Conservation (phyloP, 176 grass and related monocot genomes). For the Triticum timopheevii region DNA sequence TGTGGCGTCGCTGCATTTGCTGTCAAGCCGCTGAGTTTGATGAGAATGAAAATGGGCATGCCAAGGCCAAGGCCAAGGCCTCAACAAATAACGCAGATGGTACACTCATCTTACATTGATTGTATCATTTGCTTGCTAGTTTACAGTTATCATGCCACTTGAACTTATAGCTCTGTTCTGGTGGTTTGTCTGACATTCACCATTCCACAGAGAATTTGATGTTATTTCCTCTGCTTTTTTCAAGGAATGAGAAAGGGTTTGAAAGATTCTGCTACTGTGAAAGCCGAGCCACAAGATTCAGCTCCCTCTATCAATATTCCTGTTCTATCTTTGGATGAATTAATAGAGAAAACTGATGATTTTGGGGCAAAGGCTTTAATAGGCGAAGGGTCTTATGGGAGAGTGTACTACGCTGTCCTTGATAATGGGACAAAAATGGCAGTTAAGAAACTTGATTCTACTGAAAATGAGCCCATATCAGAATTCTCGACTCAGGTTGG, state of each 20-base stretch:
- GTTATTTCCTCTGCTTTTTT: neutral
- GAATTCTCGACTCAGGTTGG: constrained; percentile 79
- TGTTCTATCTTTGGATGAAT: constrained; percentile 66
- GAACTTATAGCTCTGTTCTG: neutral
- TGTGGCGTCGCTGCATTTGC: constrained; percentile 75
- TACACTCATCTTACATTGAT: constrained; percentile 17
- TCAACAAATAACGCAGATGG: constrained; percentile 42
- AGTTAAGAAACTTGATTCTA: constrained; percentile 76
- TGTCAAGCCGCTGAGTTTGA: constrained; percentile 53
- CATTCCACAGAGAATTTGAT: constrained; percentile 5
- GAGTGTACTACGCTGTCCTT: constrained; percentile 73
- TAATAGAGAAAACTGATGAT: constrained; percentile 80
- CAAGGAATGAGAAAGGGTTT: constrained; percentile 34
- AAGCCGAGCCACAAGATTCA: constrained; percentile 45
- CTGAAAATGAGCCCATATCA: constrained; percentile 59
- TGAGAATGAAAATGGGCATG: constrained; percentile 40
- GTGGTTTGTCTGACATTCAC: neutral
- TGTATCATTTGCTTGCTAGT: neutral
- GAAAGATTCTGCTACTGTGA: constrained; percentile 42
- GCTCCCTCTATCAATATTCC: constrained; percentile 60
- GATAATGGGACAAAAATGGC: constrained; percentile 69
- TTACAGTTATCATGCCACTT: neutral
- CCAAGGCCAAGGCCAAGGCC: constrained; percentile 47
- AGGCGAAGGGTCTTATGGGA: constrained; percentile 90
- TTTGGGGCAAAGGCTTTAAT: constrained; percentile 74